Conservation (phyloP, 306 rosid genomes). For the Hippophae tibetana region DNA sequence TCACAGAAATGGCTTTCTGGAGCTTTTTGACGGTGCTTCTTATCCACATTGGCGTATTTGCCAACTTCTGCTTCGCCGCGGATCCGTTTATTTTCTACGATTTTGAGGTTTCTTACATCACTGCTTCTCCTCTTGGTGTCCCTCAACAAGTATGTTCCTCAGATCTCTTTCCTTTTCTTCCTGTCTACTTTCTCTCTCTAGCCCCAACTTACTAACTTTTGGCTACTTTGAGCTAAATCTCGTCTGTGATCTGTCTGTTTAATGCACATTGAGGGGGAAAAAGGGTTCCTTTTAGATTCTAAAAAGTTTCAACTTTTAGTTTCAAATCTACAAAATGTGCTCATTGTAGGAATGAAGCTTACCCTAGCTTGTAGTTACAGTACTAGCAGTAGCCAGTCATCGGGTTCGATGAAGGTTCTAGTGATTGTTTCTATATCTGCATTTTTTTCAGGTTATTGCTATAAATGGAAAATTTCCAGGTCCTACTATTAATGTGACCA, state of each 20-base stretch:
- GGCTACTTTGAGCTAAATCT: not conserved
- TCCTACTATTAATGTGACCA: slow-evolving; percentile 73
- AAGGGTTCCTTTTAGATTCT: slow-evolving; percentile 26
- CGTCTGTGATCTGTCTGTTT: slow-evolving; percentile 2
- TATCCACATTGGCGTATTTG: slow-evolving; percentile 29
- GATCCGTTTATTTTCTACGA: slow-evolving; percentile 34
- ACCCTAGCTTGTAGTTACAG: not conserved
- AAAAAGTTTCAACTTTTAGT: slow-evolving; percentile 18
- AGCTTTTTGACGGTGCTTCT: slow-evolving; percentile 16
- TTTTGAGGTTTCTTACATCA: slow-evolving; percentile 44
- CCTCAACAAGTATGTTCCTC: slow-evolving; percentile 35
- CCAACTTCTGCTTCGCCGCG: slow-evolving; percentile 29
- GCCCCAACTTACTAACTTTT: not conserved
- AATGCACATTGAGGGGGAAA: slow-evolving; percentile 1
- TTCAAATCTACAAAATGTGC: slow-evolving; percentile 32
- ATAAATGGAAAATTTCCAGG: slow-evolving; percentile 77
- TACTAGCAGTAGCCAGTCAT: too few species aligned
- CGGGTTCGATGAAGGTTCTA: not conserved
- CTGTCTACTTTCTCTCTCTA: not conserved
- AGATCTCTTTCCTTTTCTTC: slow-evolving; percentile 10
- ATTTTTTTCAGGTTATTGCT: slow-evolving; percentile 72
- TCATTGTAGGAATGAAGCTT: slow-evolving; percentile 5
- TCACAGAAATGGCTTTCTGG: slow-evolving; percentile 29
- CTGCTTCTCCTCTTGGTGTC: slow-evolving; percentile 43
- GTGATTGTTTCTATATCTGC: slow-evolving; percentile 15